These are phyloP conservation scores for Teratosphaeria zuluensis DNA, from an alignment of 2,329 filamentous ascomycete genomes.

Conservation along the genomic window DNA sequence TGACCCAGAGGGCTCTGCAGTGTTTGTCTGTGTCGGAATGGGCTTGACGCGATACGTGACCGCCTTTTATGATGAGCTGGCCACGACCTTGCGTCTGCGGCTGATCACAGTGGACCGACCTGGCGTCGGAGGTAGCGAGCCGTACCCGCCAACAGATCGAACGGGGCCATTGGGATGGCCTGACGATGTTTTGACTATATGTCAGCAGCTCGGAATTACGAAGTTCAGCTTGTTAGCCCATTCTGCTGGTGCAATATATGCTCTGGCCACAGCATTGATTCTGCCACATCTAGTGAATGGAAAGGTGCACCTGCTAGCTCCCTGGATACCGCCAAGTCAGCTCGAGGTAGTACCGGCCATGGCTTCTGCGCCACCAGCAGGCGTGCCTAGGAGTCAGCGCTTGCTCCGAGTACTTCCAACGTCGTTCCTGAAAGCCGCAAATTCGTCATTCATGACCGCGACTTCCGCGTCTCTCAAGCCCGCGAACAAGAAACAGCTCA, in stretches of 20 bases:
- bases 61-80: slow-evolving; percentile 94
- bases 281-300: slow-evolving; percentile 95
- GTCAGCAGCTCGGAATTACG: slow-evolving; percentile 79
- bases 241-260: slow-evolving; percentile 96
- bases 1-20: slow-evolving; percentile 79
- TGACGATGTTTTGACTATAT: slow-evolving; percentile 87
- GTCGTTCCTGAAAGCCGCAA: slow-evolving; percentile 84
- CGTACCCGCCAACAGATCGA: slow-evolving; percentile 69
- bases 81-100: slow-evolving; percentile 74
- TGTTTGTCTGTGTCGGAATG: slow-evolving; percentile 97
- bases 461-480: slow-evolving; percentile 52
- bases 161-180: slow-evolving; percentile 84
- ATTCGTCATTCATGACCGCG: slow-evolving; percentile 88
- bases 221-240: slow-evolving; percentile 96
- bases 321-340: slow-evolving; percentile 94
- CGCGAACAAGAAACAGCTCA: slow-evolving; percentile 17
- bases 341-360: slow-evolving; percentile 58
- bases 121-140: slow-evolving; percentile 83
- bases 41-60: slow-evolving; percentile 91
- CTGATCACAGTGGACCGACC: slow-evolving; percentile 91
- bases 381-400: slow-evolving; percentile 82
- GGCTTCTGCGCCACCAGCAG: slow-evolving; percentile 62
- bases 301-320: slow-evolving; percentile 84
- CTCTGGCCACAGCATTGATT: slow-evolving; percentile 82
- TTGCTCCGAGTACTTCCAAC: slow-evolving; percentile 85